phyloP scores from a whole-genome alignment of 495 filamentous ascomycete genomes.

The Tuber microsphaerosporum region DNA sequence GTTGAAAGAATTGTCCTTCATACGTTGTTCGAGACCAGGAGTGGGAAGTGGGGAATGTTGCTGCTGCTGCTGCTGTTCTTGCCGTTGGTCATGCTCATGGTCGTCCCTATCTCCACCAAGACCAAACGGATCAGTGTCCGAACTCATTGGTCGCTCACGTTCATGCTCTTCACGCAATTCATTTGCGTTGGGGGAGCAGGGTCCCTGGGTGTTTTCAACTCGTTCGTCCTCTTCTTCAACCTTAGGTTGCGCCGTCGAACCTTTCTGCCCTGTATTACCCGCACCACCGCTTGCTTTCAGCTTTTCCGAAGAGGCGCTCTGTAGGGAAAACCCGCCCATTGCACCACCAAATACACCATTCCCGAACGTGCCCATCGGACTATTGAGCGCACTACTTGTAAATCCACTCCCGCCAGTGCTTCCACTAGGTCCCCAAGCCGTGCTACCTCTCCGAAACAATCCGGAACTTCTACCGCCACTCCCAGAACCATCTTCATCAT shows the following conservation, averaged over 20 bases:
- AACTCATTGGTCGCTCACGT: conserved; percentile 50
- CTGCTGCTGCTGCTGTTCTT: conserved; percentile 30
- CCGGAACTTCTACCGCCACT: conserved; percentile 34
- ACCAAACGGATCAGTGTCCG: conserved; percentile 77
- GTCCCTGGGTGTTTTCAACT: conserved; percentile 46
- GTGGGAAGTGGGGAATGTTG: conserved; percentile 43
- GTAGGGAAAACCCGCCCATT: conserved; percentile 41
- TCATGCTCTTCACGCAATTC: conserved; percentile 47
- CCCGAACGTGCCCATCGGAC: conserved; percentile 41
- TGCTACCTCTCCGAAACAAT: conserved; percentile 38
- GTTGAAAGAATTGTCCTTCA: conserved; percentile 48
- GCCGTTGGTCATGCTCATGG: conserved; percentile 55
- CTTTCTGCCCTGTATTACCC: conserved; percentile 32
- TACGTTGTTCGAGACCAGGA: conserved; percentile 55
- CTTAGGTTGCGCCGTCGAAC: conserved; percentile 43
- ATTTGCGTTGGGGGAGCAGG: conserved; percentile 41
- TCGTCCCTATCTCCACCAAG: conserved; percentile 54
- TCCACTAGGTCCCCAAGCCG: conserved; percentile 31
- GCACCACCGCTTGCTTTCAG: conserved; percentile 22
- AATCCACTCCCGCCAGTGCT: conserved; percentile 26
- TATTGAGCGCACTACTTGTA: conserved; percentile 35
- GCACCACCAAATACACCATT: conserved; percentile 39
- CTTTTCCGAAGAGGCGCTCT: conserved; percentile 37
- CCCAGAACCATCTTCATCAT: conserved; percentile 36
- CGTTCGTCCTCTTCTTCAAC: conserved; percentile 39